A percentile compares a stretch with the other conserved stretches of the same genome.
Conservation (phyloP, 345 rosid genomes). For the Salix udensis region DNA sequence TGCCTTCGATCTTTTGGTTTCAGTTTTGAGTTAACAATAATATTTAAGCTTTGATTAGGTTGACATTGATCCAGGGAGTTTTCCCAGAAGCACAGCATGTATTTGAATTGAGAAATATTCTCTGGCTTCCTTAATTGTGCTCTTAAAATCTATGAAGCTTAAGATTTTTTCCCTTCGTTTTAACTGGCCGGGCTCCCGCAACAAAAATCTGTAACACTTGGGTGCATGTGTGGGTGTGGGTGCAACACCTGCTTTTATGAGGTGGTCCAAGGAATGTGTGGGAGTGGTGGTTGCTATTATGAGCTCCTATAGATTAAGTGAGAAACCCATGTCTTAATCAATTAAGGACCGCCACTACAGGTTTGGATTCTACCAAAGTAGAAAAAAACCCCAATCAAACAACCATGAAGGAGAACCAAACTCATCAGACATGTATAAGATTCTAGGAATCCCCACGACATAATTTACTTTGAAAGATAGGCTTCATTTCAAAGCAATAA, state of each 20-base stretch:
- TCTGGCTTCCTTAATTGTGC: slow-evolving; percentile 13
- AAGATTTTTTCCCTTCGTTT: neutral
- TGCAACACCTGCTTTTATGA: neutral
- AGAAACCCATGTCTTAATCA: slow-evolving; percentile 4
- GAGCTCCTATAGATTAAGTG: neutral
- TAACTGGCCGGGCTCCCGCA: neutral
- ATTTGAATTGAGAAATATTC: slow-evolving; percentile 9
- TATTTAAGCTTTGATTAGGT: neutral
- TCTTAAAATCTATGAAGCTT: slow-evolving; percentile 13
- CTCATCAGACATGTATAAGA: slow-evolving; percentile 4
- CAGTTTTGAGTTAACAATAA: neutral
- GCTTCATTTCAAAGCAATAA: slow-evolving; percentile 34
- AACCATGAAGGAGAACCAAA: neutral
- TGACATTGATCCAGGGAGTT: slow-evolving; percentile 13
- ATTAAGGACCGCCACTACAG: slow-evolving; percentile 34
- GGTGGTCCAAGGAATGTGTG: slow-evolving; percentile 27
- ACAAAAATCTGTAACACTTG: neutral
- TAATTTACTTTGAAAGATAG: slow-evolving; percentile 24
- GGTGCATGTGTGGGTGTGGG: neutral
- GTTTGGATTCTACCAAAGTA: slow-evolving; percentile 18
- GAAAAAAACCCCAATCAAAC: neutral
- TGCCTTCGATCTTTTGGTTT: neutral
- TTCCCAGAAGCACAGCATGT: slow-evolving; percentile 4
- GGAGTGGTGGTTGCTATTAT: neutral
- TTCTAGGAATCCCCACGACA: slow-evolving; percentile 29